These are phyloP conservation scores for Salix suchowensis DNA, from an alignment of 345 rosid species.

Conservation along the genomic window DNA sequence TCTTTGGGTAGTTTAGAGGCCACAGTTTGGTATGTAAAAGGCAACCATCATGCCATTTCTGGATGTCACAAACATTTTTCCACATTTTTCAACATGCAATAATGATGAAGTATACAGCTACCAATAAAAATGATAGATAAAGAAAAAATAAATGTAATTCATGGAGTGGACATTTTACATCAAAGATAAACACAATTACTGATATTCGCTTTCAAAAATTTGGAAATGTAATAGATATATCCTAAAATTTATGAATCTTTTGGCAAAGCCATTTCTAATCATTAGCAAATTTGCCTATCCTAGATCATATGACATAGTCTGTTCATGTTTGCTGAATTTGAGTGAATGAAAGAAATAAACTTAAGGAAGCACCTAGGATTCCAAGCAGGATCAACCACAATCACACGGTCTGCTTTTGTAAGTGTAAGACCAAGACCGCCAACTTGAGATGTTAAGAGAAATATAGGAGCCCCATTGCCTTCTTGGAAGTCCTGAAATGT, in stretches of 20 bases:
- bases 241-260: background rate
- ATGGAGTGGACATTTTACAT: background rate
- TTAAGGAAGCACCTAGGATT: slow-evolving; percentile 65
- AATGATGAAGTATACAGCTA: background rate
- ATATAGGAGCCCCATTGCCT: slow-evolving; percentile 73
- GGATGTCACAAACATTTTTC: background rate
- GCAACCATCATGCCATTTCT: background rate
- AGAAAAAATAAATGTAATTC: background rate
- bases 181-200: background rate
- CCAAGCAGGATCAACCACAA: slow-evolving; percentile 99
- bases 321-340: background rate
- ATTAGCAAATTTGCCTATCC: background rate
- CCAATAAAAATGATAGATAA: background rate
- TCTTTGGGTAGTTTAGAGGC: background rate
- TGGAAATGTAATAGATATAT: background rate
- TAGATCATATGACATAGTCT: background rate
- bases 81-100: background rate
- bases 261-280: background rate
- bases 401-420: slow-evolving; percentile 95
- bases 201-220: background rate
- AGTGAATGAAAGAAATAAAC: slow-evolving; percentile 4
- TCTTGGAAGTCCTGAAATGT: slow-evolving; percentile 73
- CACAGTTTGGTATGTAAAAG: background rate
- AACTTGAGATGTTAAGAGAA: slow-evolving; percentile 93
- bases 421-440: slow-evolving; percentile 99